These are phyloP conservation scores for Fusarium nurragi DNA, from an alignment of 2,329 filamentous ascomycete species.

Conservation along the genomic window DNA sequence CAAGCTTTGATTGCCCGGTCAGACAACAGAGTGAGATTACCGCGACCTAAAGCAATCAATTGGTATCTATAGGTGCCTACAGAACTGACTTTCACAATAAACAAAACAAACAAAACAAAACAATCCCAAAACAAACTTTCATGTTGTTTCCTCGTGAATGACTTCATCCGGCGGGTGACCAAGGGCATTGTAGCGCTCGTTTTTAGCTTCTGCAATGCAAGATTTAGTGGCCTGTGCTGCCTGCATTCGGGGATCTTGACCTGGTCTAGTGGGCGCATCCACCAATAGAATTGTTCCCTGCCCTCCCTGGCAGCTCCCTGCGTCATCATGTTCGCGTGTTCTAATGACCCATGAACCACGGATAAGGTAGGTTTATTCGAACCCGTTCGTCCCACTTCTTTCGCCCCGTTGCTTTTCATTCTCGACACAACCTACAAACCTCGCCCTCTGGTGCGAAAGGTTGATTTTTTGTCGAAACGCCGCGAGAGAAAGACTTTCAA, in stretches of 20 bases:
- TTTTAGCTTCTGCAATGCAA: constrained; percentile 11
- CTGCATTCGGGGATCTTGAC: constrained; percentile 24
- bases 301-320: constrained; percentile 16
- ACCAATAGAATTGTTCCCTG: constrained; percentile 10
- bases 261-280: constrained; percentile 3
- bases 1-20: constrained; percentile 46
- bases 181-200: constrained; percentile 11
- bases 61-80: neutral
- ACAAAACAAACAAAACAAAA: neutral
- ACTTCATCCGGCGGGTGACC: constrained; percentile 27
- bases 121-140: neutral
- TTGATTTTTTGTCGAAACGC: constrained; percentile 9
- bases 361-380: constrained; percentile 19
- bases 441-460: constrained; percentile 37
- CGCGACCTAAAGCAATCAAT: neutral
- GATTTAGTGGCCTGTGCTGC: constrained; percentile 15
- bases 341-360: constrained; percentile 12
- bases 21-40: neutral
- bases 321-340: constrained; percentile 29
- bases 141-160: constrained; percentile 9
- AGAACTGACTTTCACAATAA: neutral
- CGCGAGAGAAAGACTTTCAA: neutral
- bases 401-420: constrained; percentile 17
- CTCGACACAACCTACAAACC: constrained; percentile 23
- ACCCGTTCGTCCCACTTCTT: constrained; percentile 29